phyloP scores from a whole-genome alignment of 805 yeast species.

The Blastobotrys parvus region DNA sequence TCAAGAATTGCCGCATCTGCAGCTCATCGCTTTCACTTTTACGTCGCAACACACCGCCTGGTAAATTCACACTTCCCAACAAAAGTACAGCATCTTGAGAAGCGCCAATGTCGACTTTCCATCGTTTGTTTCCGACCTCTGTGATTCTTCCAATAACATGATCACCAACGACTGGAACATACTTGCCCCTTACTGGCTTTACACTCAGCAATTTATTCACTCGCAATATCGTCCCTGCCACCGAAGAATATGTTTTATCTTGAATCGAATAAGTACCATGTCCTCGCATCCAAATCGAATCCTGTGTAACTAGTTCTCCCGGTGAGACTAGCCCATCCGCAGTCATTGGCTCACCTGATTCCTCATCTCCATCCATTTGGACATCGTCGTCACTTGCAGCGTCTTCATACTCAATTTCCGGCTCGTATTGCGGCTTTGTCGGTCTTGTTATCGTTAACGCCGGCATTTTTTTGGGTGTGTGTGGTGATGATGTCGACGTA shows the following conservation, averaged over 20 bases:
- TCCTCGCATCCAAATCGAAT: slow-evolving; percentile 96
- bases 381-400: slow-evolving; percentile 18
- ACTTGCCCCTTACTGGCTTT: slow-evolving; percentile 76
- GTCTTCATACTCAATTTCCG: slow-evolving; percentile 13
- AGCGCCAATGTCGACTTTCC: slow-evolving; percentile 98
- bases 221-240: slow-evolving; percentile 81
- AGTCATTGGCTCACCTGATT: slow-evolving; percentile 3
- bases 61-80: slow-evolving; percentile 93
- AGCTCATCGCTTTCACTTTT: slow-evolving; percentile 93
- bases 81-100: slow-evolving; percentile 84
- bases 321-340: slow-evolving; percentile 64
- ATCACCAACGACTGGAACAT: slow-evolving; percentile 93
- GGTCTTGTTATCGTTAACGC: slow-evolving; percentile 7
- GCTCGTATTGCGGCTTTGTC: neutral
- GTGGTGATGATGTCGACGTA: neutral
- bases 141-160: slow-evolving; percentile 90
- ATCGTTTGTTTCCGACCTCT: slow-evolving; percentile 86
- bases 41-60: slow-evolving; percentile 93
- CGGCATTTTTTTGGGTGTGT: slow-evolving; percentile 1
- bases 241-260: slow-evolving; percentile 75
- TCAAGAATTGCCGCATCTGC: slow-evolving; percentile 87
- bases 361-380: slow-evolving; percentile 5
- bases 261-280: slow-evolving; percentile 86
- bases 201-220: slow-evolving; percentile 86
- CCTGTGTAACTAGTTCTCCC: slow-evolving; percentile 93